Evolutionary conservation across 257 asterid species (phyloP).

Genomic region (Buddleja alternifolia): DNA sequence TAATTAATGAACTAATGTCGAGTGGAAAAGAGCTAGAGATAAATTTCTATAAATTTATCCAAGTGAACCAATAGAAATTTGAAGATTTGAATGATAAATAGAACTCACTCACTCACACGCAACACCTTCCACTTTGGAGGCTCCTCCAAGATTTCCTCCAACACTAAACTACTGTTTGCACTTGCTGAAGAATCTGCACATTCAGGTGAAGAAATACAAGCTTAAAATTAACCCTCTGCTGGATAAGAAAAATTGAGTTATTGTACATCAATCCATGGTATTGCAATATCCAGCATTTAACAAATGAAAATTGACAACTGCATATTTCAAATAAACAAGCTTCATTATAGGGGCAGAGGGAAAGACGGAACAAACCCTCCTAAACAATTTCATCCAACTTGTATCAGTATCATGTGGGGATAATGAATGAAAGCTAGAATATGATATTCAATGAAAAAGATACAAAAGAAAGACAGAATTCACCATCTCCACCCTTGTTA

Average conservation of each 20-base stretch:
- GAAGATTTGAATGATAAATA: slow-evolving; percentile 35
- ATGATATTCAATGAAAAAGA: slow-evolving; percentile 23
- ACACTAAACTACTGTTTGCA: slow-evolving; percentile 51
- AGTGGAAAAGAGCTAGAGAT: slow-evolving; percentile 16
- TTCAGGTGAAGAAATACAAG: slow-evolving; percentile 29
- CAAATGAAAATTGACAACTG: background rate
- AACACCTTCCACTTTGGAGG: slow-evolving; percentile 99
- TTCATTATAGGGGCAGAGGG: slow-evolving; percentile 11
- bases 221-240: background rate
- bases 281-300: too few species aligned
- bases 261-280: too few species aligned
- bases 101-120: slow-evolving; percentile 93
- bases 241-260: slow-evolving; percentile 16
- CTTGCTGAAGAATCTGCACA: slow-evolving; percentile 57
- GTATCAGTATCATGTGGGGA: slow-evolving; percentile 20
- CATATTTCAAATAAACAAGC: slow-evolving; percentile 10
- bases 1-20: slow-evolving; percentile 7
- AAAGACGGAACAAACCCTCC: slow-evolving; percentile 4
- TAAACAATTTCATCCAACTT: slow-evolving; percentile 7
- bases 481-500: slow-evolving; percentile 66
- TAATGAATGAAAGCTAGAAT: slow-evolving; percentile 13
- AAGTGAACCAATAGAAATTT: slow-evolving; percentile 18
- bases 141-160: slow-evolving; percentile 88
- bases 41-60: slow-evolving; percentile 9
- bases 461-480: slow-evolving; percentile 32